Evolutionary conservation across 495 filamentous ascomycete genomes (phyloP).

Genomic region (Viridothelium virens): DNA sequence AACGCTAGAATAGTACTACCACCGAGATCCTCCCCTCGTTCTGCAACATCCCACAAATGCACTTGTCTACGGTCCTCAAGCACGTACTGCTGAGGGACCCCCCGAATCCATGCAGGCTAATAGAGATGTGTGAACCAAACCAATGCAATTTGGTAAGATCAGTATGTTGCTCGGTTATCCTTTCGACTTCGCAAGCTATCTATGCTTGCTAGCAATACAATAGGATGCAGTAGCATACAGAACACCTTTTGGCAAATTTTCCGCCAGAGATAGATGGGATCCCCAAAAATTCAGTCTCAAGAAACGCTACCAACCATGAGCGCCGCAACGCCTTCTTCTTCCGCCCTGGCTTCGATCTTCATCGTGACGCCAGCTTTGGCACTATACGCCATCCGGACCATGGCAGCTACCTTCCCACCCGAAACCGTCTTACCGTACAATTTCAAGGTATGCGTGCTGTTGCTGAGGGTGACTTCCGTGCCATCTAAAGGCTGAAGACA

Average conservation of each 20-base stretch:
- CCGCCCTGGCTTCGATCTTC: conserved; percentile 82
- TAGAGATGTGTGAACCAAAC: no score
- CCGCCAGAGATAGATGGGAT: not conserved
- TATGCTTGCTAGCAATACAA: not conserved
- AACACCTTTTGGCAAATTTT: not conserved
- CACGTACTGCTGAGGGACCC: no score
- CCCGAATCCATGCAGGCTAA: no score
- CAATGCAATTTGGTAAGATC: no score
- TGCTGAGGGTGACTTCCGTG: conserved; percentile 77
- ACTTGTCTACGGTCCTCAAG: no score
- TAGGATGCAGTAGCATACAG: not conserved
- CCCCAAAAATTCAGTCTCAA: conserved; percentile 38
- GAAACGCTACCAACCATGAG: conserved; percentile 78
- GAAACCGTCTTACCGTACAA: conserved; percentile 91
- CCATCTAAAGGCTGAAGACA: conserved; percentile 92
- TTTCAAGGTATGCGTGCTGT: conserved; percentile 88
- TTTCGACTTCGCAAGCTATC: not conserved
- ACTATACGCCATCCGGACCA: conserved; percentile 88
- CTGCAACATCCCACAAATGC: no score
- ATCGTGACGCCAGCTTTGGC: conserved; percentile 87
- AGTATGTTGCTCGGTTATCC: no score
- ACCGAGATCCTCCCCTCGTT: no score
- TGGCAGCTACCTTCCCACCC: conserved; percentile 80
- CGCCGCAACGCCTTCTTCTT: conserved; percentile 85
- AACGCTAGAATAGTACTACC: no score